A percentile compares a stretch with the other conserved stretches of the same genome.
Conservation (phyloP, 768 basidiomycete genomes). For the Tylopilus plumbeoviolaceoides region DNA sequence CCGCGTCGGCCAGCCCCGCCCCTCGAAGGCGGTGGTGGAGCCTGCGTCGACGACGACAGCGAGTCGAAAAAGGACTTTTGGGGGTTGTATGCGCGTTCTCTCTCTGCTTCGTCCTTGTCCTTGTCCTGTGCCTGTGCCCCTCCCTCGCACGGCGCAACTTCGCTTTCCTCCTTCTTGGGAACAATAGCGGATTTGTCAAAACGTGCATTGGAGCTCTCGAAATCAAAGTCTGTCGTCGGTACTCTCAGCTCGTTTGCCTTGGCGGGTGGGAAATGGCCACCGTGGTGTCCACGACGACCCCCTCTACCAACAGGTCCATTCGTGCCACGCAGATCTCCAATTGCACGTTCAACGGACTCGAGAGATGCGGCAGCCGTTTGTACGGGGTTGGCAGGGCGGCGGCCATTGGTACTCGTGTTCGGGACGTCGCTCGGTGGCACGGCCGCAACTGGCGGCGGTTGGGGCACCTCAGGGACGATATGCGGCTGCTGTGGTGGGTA, state of each 20-base stretch:
- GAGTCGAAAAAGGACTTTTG: constrained; percentile 81
- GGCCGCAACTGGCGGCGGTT: constrained; percentile 14
- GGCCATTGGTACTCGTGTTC: constrained; percentile 24
- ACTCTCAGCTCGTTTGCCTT: constrained; percentile 47
- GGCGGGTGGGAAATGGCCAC: constrained; percentile 20
- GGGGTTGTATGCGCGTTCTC: constrained; percentile 65
- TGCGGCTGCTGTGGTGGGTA: constrained; percentile 28
- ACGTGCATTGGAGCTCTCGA: constrained; percentile 68
- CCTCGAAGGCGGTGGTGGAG: constrained; percentile 27
- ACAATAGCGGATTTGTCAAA: constrained; percentile 71
- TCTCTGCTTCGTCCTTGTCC: constrained; percentile 35
- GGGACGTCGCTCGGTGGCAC: constrained; percentile 24
- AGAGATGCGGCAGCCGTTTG: constrained; percentile 71
- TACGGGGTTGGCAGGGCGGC: constrained; percentile 47
- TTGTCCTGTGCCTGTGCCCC: constrained; percentile 24
- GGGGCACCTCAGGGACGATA: constrained; percentile 25
- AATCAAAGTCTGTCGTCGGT: constrained; percentile 79
- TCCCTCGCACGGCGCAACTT: constrained; percentile 28
- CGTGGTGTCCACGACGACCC: constrained; percentile 32
- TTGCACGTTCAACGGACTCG: constrained; percentile 62
- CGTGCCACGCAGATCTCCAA: constrained; percentile 46
- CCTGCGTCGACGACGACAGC: constrained; percentile 45
- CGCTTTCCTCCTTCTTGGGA: constrained; percentile 34
- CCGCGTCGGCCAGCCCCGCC: constrained; percentile 41
- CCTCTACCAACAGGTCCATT: constrained; percentile 37